A percentile compares a stretch with the other conserved stretches of the same genome.
Conservation (phyloP, 192 early-diverging fungal species). For the Coemansia sp. region DNA sequence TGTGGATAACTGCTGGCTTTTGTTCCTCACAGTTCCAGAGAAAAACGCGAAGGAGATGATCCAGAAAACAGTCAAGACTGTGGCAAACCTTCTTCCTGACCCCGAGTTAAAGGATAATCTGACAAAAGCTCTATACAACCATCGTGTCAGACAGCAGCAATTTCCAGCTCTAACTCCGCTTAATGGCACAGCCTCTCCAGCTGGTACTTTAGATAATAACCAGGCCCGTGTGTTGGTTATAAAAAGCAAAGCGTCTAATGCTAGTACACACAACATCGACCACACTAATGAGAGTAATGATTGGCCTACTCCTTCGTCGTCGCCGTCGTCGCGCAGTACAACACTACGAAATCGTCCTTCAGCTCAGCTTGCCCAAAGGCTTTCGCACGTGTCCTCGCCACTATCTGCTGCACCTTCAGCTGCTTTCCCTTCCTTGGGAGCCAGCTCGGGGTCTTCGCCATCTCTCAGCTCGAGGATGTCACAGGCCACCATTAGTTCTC, state of each 20-base stretch:
- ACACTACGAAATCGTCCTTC: neutral
- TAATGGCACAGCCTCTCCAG: neutral
- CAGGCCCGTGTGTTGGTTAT: slow-evolving; percentile 34
- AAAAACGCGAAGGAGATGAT: slow-evolving; percentile 54
- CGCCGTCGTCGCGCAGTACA: slow-evolving; percentile 2
- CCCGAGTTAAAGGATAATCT: slow-evolving; percentile 14
- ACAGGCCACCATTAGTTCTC: slow-evolving; percentile 7
- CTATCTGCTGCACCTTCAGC: neutral
- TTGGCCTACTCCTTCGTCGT: slow-evolving; percentile 11
- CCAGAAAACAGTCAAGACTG: slow-evolving; percentile 39
- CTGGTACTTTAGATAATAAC: neutral
- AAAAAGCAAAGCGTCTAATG: slow-evolving; percentile 13
- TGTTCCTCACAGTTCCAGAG: slow-evolving; percentile 48
- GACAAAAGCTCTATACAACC: slow-evolving; percentile 25
- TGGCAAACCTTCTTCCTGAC: slow-evolving; percentile 32
- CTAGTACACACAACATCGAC: neutral
- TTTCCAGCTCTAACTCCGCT: slow-evolving; percentile 46
- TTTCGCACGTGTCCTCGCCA: neutral
- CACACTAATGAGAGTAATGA: neutral
- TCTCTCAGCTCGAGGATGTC: slow-evolving; percentile 11
- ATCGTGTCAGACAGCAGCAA: slow-evolving; percentile 50
- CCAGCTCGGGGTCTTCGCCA: slow-evolving; percentile 9
- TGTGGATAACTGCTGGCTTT: slow-evolving; percentile 46
- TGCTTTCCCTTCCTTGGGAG: slow-evolving; percentile 32
- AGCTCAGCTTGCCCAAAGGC: neutral